phyloP scores from a whole-genome alignment of 2,329 filamentous ascomycete species.

The Aaosphaeria arxii region DNA sequence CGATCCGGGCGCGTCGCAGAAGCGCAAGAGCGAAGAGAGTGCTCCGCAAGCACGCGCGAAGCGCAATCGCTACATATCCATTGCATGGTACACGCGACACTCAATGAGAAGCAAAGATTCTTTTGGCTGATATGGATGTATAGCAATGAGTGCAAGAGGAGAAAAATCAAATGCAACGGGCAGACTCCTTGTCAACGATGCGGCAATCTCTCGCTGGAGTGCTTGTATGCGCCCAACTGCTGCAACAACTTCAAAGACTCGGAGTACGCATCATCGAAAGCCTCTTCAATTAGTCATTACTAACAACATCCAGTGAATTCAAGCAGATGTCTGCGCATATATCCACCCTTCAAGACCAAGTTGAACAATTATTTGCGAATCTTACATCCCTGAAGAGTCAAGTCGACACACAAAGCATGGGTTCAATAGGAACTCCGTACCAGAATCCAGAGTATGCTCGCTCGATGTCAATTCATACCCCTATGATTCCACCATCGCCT shows the following conservation, averaged over 20 bases:
- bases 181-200: constrained; percentile 64
- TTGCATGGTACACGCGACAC: constrained; percentile 54
- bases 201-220: constrained; percentile 62
- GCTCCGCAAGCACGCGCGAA: constrained; percentile 54
- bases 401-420: constrained; percentile 32
- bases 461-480: constrained; percentile 36
- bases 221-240: constrained; percentile 65
- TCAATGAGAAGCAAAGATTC: neutral
- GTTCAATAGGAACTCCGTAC: constrained; percentile 28
- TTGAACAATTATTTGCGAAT: constrained; percentile 71
- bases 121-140: constrained; percentile 7
- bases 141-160: constrained; percentile 63
- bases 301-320: constrained; percentile 60
- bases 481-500: constrained; percentile 29
- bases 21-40: constrained; percentile 46
- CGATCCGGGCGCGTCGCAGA: constrained; percentile 23
- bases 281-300: neutral
- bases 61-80: constrained; percentile 66
- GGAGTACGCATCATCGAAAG: constrained; percentile 49
- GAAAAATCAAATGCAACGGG: constrained; percentile 68
- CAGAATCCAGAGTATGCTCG: constrained; percentile 26
- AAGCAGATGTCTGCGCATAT: constrained; percentile 76
- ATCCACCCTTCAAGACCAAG: constrained; percentile 74
- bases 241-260: constrained; percentile 87
- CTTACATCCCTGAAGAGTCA: constrained; percentile 64